A percentile compares a stretch with the other conserved stretches of the same genome.
phyloP scores from a whole-genome alignment of 441 rosid genomes.

The Pelargonium exstipulatum region DNA sequence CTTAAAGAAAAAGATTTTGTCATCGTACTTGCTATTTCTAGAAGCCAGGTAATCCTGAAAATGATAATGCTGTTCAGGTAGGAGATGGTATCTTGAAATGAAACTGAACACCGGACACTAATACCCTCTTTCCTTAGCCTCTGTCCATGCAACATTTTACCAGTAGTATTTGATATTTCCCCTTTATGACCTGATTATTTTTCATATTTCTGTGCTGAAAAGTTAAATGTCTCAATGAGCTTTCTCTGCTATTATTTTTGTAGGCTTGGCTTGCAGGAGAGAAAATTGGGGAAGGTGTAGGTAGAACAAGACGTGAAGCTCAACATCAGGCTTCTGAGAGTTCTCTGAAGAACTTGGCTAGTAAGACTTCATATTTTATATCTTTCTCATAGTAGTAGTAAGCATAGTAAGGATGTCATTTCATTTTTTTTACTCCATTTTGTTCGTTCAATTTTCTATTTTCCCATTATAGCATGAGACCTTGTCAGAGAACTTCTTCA shows the following conservation, averaged over 20 bases:
- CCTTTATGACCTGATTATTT: background rate
- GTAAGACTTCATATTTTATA: constrained; percentile 37
- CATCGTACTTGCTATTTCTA: background rate
- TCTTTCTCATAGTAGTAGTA: background rate
- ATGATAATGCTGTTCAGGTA: background rate
- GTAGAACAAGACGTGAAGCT: constrained; percentile 89
- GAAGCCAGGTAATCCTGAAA: background rate
- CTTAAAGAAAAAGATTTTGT: background rate
- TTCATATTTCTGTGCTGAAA: background rate
- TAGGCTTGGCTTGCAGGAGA: constrained; percentile 89
- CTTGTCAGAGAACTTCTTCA: background rate
- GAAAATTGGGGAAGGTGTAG: constrained; percentile 75
- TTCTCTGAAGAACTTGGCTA: constrained; percentile 68
- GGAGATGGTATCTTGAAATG: background rate
- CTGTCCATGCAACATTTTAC: background rate
- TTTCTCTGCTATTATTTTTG: constrained; percentile 25
- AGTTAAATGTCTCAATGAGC: constrained; percentile 9
- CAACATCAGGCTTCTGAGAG: constrained; percentile 70
- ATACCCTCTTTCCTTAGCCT: background rate
- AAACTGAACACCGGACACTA: background rate
- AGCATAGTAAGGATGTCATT: background rate
- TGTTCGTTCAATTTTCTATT: background rate
- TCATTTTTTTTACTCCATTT: background rate
- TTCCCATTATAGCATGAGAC: background rate
- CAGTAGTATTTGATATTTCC: background rate